Evolutionary conservation across 192 early-diverging fungal genomes (phyloP).

Genomic region (Backusella psychrophila): DNA sequence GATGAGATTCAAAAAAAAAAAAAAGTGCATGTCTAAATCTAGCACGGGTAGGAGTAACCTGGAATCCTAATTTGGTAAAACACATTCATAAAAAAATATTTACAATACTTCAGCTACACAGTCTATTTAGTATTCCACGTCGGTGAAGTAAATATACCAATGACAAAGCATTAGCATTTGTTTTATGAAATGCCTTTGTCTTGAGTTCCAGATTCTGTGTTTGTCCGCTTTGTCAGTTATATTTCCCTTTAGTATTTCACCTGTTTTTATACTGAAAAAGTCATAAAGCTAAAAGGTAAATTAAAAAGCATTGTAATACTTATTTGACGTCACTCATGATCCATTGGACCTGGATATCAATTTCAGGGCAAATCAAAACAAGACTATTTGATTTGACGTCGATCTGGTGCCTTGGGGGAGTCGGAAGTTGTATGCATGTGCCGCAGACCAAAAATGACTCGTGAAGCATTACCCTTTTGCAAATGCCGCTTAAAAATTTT

Average conservation of each 20-base stretch:
- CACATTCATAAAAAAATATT: neutral
- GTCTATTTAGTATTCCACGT: slow-evolving; percentile 1
- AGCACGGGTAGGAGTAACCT: slow-evolving; percentile 11
- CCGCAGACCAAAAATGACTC: slow-evolving; percentile 11
- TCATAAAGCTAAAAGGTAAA: neutral
- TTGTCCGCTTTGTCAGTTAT: slow-evolving; percentile 15
- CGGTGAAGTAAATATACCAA: slow-evolving; percentile 11
- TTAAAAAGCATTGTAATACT: neutral
- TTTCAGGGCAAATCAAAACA: slow-evolving; percentile 10
- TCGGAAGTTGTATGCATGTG: slow-evolving; percentile 10
- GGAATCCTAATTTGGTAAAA: neutral
- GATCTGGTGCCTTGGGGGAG: slow-evolving; percentile 8
- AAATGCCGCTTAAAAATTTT: slow-evolving; percentile 4
- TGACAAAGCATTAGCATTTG: neutral
- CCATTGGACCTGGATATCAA: neutral
- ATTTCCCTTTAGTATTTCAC: slow-evolving; percentile 6
- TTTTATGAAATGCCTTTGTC: neutral
- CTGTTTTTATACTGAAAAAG: neutral
- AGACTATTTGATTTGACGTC: slow-evolving; percentile 2
- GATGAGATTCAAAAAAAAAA: slow-evolving; percentile 9
- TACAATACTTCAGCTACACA: slow-evolving; percentile 10
- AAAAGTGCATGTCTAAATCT: neutral
- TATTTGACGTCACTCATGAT: slow-evolving; percentile 12
- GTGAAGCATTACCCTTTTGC: slow-evolving; percentile 17
- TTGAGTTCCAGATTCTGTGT: neutral